Conservation (phyloP, 345 rosid species). For the Eucalyptus regnans region DNA sequence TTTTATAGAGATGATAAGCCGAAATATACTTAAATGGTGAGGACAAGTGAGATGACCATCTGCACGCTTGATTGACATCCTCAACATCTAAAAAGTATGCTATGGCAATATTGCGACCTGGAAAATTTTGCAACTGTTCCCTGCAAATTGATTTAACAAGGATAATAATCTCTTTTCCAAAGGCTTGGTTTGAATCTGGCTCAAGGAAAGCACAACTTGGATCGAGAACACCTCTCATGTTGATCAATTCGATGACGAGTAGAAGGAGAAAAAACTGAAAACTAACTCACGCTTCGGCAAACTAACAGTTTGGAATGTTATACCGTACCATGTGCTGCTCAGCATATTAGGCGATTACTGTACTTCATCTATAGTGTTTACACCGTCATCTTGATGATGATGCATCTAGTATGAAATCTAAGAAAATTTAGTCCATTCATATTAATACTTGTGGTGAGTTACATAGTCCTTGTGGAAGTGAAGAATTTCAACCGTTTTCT, state of each 20-base stretch:
- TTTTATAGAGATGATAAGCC: not conserved
- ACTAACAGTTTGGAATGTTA: not conserved
- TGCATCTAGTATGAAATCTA: not conserved
- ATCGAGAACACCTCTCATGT: not conserved
- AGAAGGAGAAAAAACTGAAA: not conserved
- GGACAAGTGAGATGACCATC: not conserved
- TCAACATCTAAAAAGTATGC: not conserved
- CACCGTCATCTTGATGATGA: not conserved
- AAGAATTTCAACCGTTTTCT: not conserved
- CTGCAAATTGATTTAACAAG: not conserved
- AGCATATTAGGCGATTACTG: not conserved
- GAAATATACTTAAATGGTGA: not conserved
- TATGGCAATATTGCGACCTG: not conserved
- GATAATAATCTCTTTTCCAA: not conserved
- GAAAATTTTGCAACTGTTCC: not conserved
- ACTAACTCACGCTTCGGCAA: not conserved
- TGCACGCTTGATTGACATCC: not conserved
- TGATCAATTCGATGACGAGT: not conserved
- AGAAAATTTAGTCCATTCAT: not conserved
- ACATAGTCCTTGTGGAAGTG: not conserved
- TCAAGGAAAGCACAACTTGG: conserved; percentile 9
- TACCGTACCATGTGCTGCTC: not conserved
- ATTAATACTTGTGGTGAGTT: not conserved
- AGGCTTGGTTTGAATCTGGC: not conserved
- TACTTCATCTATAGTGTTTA: not conserved